Evolutionary conservation across 768 basidiomycete genomes (phyloP).

Genomic region (Sistotremastrum suecicum): DNA sequence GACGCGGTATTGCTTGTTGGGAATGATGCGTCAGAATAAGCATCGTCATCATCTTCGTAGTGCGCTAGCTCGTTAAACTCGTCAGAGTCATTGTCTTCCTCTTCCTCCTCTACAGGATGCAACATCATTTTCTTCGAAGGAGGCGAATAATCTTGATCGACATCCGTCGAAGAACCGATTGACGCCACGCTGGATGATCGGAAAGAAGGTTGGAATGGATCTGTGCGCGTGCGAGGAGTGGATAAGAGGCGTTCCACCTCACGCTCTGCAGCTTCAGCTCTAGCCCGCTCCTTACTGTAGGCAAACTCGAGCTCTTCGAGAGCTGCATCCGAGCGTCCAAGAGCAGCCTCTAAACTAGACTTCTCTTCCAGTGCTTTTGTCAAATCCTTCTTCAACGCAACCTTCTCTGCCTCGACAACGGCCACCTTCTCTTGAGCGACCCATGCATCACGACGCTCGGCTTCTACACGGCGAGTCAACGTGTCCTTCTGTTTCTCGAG

Average conservation of each 20-base stretch:
- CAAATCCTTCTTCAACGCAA: slow-evolving; percentile 23
- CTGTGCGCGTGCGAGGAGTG: background rate
- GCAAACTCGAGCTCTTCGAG: slow-evolving; percentile 26
- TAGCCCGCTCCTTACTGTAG: no score
- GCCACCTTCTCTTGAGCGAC: slow-evolving; percentile 62
- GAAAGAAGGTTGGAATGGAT: background rate
- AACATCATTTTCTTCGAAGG: slow-evolving; percentile 11
- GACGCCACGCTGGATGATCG: background rate
- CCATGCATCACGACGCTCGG: slow-evolving; percentile 74
- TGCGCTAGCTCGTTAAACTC: slow-evolving; percentile 45
- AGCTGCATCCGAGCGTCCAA: background rate
- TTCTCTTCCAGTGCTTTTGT: slow-evolving; percentile 32
- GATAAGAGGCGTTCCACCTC: background rate
- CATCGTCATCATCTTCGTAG: slow-evolving; percentile 60
- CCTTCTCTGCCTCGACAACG: slow-evolving; percentile 43
- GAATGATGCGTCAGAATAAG: slow-evolving; percentile 38
- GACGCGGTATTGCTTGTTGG: slow-evolving; percentile 31
- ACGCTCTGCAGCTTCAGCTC: background rate
- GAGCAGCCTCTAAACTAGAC: background rate
- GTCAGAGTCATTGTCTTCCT: slow-evolving; percentile 27
- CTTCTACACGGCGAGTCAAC: slow-evolving; percentile 56
- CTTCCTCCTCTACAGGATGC: slow-evolving; percentile 46
- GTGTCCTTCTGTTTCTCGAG: slow-evolving; percentile 56
- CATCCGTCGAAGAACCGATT: background rate
- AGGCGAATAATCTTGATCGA: background rate